Evolutionary conservation across 106 monocot species (phyloP).

Genomic region (Platanthera guangdongensis): DNA sequence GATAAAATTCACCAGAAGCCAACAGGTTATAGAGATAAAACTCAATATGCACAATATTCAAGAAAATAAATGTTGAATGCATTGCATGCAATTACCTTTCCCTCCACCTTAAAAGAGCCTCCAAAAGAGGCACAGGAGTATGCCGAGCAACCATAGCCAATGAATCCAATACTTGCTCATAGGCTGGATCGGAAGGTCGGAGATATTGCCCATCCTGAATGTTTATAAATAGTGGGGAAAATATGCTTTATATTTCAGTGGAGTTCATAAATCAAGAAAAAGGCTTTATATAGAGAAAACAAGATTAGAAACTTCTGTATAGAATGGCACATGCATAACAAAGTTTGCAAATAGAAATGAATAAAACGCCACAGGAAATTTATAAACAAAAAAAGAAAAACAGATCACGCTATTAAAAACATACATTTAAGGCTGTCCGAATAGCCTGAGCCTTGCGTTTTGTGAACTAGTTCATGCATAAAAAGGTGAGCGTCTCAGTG

Average conservation of each 20-base stretch:
- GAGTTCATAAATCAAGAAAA: no score
- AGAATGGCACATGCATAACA: neutral
- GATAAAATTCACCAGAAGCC: neutral
- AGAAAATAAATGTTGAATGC: neutral
- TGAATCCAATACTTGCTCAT: conserved; percentile 98
- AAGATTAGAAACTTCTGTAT: neutral
- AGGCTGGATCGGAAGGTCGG: conserved; percentile 95
- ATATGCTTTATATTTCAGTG: no score
- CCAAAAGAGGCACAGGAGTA: conserved; percentile 94
- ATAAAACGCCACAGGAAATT: neutral
- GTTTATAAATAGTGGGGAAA: neutral
- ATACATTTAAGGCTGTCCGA: neutral
- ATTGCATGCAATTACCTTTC: conserved; percentile 50
- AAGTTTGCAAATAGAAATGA: neutral
- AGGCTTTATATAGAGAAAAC: no score
- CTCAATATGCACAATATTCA: neutral
- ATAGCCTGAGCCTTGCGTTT: neutral
- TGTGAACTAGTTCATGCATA: neutral
- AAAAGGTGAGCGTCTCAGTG: neutral
- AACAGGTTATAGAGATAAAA: neutral
- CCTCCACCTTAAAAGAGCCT: conserved; percentile 99
- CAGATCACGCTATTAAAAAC: neutral
- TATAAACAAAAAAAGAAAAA: neutral
- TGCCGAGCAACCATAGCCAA: conserved; percentile 96
- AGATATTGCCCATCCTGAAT: conserved; percentile 92